Evolutionary conservation across 257 asterid species (phyloP).

Genomic region (Capsicum rhomboideum): DNA sequence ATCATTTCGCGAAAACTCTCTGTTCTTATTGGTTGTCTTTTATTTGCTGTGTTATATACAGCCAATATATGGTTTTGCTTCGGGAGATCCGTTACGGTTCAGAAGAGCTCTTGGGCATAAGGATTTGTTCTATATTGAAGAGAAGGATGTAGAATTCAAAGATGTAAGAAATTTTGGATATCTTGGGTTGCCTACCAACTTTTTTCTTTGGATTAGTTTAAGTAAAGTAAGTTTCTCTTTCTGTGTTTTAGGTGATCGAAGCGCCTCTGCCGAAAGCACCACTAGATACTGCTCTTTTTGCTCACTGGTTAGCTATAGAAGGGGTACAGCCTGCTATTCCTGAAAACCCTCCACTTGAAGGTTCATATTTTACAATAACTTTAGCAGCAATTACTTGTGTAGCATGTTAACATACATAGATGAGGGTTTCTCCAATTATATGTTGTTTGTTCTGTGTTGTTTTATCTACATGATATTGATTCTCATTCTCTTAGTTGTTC

Average conservation of each 20-base stretch:
- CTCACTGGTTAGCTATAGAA: conserved; percentile 95
- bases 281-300: conserved; percentile 64
- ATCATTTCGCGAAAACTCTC: neutral
- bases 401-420: neutral
- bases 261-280: conserved; percentile 96
- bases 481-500: neutral
- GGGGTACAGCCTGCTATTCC: conserved; percentile 98
- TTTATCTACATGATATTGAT: neutral
- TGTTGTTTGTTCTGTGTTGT: neutral
- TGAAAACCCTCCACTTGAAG: conserved; percentile 88
- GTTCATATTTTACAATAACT: conserved; percentile 25
- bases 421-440: neutral
- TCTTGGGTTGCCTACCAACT: neutral
- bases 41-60: conserved; percentile 8
- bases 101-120: conserved; percentile 88
- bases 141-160: conserved; percentile 88
- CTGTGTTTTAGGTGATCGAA: conserved; percentile 67
- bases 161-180: conserved; percentile 40
- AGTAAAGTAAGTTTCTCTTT: neutral
- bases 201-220: neutral
- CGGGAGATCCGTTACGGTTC: conserved; percentile 81
- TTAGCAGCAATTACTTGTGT: neutral
- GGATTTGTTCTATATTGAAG: conserved; percentile 85
- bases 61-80: conserved; percentile 94
- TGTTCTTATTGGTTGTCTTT: neutral